Conservation (phyloP, 805 yeast species). For the Danielia oregonensis region DNA sequence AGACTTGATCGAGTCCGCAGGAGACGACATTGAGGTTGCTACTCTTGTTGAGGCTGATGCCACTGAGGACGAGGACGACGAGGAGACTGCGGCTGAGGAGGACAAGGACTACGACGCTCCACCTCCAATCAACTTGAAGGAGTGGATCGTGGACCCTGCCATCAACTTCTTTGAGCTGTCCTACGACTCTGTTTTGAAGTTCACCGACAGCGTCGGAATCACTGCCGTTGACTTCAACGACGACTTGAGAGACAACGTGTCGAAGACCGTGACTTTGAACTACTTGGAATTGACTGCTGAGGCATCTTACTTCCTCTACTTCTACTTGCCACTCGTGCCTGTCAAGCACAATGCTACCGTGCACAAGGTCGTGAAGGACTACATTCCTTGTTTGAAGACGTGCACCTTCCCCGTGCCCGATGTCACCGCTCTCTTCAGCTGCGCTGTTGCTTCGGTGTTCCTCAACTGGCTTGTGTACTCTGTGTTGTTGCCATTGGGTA, state of each 20-base stretch:
- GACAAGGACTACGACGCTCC: conserved; percentile 36
- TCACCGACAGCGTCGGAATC: conserved; percentile 34
- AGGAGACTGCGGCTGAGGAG: conserved; percentile 19
- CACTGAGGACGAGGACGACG: conserved; percentile 17
- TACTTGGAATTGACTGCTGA: conserved; percentile 30
- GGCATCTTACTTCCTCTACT: conserved; percentile 27
- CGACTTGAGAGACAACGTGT: conserved; percentile 37
- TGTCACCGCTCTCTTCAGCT: conserved; percentile 28
- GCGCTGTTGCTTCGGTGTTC: conserved; percentile 28
- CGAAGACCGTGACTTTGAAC: conserved; percentile 34
- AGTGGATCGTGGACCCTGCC: conserved; percentile 36
- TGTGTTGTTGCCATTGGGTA: conserved; percentile 36
- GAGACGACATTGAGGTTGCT: conserved; percentile 28
- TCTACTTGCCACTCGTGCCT: conserved; percentile 33
- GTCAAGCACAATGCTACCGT: conserved; percentile 32
- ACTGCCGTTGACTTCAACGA: conserved; percentile 33
- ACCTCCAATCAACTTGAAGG: conserved; percentile 39
- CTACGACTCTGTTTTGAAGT: conserved; percentile 22
- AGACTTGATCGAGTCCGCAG: conserved; percentile 20
- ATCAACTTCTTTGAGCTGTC: conserved; percentile 26
- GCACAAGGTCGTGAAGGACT: conserved; percentile 35
- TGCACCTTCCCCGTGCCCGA: conserved; percentile 32
- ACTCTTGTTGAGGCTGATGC: conserved; percentile 29
- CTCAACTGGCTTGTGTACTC: conserved; percentile 40
- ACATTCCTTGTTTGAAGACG: conserved; percentile 20